These are phyloP conservation scores for Papiliotrema laurentii DNA, from an alignment of 1,284 basidiomycete species.

Conservation along the genomic window DNA sequence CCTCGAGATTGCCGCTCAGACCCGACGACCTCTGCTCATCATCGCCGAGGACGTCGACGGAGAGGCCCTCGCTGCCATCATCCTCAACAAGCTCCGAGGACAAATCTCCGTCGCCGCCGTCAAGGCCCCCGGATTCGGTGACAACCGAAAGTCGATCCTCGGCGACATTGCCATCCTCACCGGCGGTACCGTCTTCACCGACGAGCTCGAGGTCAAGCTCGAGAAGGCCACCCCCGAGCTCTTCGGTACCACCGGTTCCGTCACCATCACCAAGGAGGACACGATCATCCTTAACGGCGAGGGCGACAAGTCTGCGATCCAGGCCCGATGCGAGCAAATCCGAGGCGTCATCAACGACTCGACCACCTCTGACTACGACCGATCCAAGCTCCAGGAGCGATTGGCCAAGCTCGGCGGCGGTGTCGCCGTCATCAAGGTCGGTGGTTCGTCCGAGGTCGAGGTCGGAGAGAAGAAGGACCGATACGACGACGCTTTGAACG, in stretches of 20 bases:
- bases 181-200: constrained; percentile 94
- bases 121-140: constrained; percentile 97
- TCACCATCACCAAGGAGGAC: constrained; percentile 97
- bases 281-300: constrained; percentile 94
- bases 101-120: constrained; percentile 89
- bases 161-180: constrained; percentile 96
- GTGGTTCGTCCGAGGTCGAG: constrained; percentile 89
- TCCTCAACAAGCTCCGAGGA: constrained; percentile 97
- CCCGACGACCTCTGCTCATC: constrained; percentile 87
- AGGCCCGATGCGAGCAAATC: constrained; percentile 91
- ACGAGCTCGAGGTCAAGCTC: constrained; percentile 97
- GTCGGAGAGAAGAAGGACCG: constrained; percentile 99
- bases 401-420: constrained; percentile 93
- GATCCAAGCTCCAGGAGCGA: constrained; percentile 92
- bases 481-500: constrained; percentile 96
- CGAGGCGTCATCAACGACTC: constrained; percentile 76
- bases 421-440: constrained; percentile 98
- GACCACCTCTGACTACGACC: constrained; percentile 89
- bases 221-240: constrained; percentile 85
- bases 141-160: constrained; percentile 97
- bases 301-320: constrained; percentile 78
- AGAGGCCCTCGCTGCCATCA: constrained; percentile 94
- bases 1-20: constrained; percentile 85
- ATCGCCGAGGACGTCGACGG: constrained; percentile 97
- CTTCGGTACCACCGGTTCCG: constrained; percentile 85